Percentiles rank a stretch among this genome's conserved stretches.
Evolutionary conservation across 495 filamentous ascomycete species (phyloP).

Genomic region (Penicillium crystallinum): DNA sequence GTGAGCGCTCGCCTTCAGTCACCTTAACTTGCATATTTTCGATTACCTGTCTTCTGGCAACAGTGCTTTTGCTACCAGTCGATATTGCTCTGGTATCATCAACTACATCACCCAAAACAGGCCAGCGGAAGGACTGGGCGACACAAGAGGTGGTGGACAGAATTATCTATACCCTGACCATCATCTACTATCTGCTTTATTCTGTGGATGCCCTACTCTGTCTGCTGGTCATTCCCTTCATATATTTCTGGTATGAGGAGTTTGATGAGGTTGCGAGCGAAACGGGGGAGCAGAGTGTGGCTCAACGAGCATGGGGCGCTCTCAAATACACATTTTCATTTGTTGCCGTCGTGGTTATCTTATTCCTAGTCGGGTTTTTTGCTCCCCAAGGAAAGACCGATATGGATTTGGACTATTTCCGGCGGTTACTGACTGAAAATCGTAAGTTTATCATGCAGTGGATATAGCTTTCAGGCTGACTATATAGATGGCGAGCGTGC

Average conservation of each 20-base stretch:
- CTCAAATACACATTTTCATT: conserved; percentile 89
- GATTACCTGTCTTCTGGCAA: conserved; percentile 81
- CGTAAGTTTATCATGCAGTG: too few relatives aligned
- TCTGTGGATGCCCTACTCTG: conserved; percentile 89
- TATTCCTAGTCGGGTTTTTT: conserved; percentile 93
- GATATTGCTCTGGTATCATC: conserved; percentile 93
- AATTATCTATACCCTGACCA: conserved; percentile 72
- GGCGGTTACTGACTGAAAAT: conserved; percentile 73
- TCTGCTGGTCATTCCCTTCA: conserved; percentile 84
- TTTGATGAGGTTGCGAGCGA: conserved; percentile 82
- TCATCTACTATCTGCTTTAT: conserved; percentile 91
- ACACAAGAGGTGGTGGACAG: conserved; percentile 67
- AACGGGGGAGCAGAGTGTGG: conserved; percentile 64
- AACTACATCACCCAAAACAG: conserved; percentile 68
- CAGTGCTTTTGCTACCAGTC: conserved; percentile 85
- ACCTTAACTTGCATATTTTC: conserved; percentile 80
- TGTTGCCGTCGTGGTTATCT: conserved; percentile 66
- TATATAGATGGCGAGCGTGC: conserved; percentile 76
- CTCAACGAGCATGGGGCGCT: conserved; percentile 68
- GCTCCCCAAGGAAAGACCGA: conserved; percentile 63
- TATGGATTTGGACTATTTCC: conserved; percentile 85
- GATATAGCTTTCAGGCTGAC: too few relatives aligned
- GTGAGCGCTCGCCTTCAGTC: conserved; percentile 76
- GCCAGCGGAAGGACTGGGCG: conserved; percentile 91
- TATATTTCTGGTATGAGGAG: conserved; percentile 98